Evolutionary conservation across 169 alveolate genomes (phyloP).

Genomic region (Neospora caninum): DNA sequence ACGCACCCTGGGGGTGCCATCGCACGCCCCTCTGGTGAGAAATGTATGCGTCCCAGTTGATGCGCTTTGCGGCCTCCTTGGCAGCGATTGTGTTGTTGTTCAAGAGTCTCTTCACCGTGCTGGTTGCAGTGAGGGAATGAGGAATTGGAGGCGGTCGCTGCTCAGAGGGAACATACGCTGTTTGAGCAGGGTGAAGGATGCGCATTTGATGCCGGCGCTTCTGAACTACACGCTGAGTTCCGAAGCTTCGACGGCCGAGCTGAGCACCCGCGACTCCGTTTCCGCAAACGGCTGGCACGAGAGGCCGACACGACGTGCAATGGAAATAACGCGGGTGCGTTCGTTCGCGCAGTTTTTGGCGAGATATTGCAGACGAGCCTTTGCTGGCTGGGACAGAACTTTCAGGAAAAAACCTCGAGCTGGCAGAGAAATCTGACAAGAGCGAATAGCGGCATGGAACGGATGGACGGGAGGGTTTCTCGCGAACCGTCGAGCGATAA

Average conservation of each 20-base stretch:
- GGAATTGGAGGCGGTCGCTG: constrained; percentile 78
- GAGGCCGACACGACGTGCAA: too few relatives aligned
- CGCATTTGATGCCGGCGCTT: constrained; percentile 53
- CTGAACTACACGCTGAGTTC: constrained; percentile 67
- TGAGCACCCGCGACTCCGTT: neutral
- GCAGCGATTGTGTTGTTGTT: constrained; percentile 82
- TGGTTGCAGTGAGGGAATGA: constrained; percentile 80
- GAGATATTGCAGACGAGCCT: too few relatives aligned
- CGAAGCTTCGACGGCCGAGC: neutral
- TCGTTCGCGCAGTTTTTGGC: too few relatives aligned
- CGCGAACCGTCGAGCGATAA: too few relatives aligned
- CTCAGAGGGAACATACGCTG: neutral
- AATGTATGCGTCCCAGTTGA: constrained; percentile 85
- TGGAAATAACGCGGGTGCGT: too few relatives aligned
- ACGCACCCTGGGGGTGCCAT: constrained; percentile 90
- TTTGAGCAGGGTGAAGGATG: constrained; percentile 35
- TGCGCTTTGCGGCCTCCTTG: constrained; percentile 76
- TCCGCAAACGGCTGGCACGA: too few relatives aligned
- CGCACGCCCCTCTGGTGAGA: constrained; percentile 86
- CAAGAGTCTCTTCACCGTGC: constrained; percentile 82
- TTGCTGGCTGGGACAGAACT: too few relatives aligned
- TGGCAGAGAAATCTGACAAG: too few relatives aligned
- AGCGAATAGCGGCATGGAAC: too few relatives aligned
- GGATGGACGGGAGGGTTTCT: too few relatives aligned
- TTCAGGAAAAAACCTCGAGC: too few relatives aligned